A percentile compares a stretch with the other conserved stretches of the same genome.
These are phyloP conservation scores for Lachancea sp. DNA, from an alignment of 805 yeast genomes.

Conservation along the genomic window DNA sequence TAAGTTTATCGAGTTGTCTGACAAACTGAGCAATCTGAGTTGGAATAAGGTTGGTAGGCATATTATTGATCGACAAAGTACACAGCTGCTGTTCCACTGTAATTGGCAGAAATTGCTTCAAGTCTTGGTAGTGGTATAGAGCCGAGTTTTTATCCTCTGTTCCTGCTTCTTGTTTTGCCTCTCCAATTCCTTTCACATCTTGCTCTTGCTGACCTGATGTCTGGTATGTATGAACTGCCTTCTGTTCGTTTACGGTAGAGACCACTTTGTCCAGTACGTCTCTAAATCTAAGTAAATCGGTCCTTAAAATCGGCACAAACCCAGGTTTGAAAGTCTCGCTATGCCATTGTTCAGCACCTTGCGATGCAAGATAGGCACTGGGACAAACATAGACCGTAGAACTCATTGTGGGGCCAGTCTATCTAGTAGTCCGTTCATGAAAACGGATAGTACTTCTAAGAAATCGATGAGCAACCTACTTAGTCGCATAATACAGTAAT, in stretches of 20 bases:
- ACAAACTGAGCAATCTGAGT: constrained; percentile 15
- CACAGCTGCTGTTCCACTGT: constrained; percentile 24
- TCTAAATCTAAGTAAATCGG: constrained; percentile 21
- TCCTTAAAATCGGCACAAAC: constrained; percentile 23
- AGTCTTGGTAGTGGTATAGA: constrained; percentile 3
- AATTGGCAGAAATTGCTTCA: constrained; percentile 25
- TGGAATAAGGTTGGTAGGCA: constrained; percentile 14
- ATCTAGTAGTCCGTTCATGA: no score
- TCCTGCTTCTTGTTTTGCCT: neutral
- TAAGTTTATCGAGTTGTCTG: constrained; percentile 1
- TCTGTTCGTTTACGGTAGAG: constrained; percentile 3
- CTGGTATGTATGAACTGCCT: constrained; percentile 3
- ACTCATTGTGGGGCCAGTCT: constrained; percentile 14
- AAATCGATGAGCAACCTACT: no score
- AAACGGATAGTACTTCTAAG: no score
- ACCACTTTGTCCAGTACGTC: constrained; percentile 8
- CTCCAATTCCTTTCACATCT: neutral
- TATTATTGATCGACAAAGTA: constrained; percentile 18
- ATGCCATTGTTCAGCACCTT: constrained; percentile 17
- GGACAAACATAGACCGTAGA: constrained; percentile 28
- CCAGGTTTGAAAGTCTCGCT: constrained; percentile 22
- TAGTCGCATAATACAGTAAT: no score
- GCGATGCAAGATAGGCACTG: constrained; percentile 17
- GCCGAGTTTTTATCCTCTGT: neutral
- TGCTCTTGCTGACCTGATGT: neutral